Percentiles rank a stretch among this genome's conserved stretches.
These are phyloP conservation scores for Tuber indicum DNA, from an alignment of 495 filamentous ascomycete genomes.

Conservation along the genomic window DNA sequence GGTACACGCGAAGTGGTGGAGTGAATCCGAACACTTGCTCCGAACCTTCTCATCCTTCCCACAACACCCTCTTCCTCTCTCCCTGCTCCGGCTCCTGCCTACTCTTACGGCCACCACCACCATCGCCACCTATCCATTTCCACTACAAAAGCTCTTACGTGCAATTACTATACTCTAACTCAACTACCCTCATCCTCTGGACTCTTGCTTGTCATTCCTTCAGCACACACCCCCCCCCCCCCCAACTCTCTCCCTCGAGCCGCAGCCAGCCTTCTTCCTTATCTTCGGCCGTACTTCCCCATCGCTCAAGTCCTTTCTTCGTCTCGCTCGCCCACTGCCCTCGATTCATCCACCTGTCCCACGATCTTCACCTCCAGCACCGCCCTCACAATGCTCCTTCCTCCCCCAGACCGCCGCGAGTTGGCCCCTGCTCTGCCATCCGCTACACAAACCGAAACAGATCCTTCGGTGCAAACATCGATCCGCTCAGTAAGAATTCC, in stretches of 20 bases:
- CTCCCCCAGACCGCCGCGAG: slow-evolving; percentile 36
- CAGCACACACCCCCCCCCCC: slow-evolving; percentile 18
- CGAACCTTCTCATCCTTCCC: background rate
- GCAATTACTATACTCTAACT: slow-evolving; percentile 4
- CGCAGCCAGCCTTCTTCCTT: slow-evolving; percentile 33
- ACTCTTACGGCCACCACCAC: background rate
- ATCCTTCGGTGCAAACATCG: slow-evolving; percentile 25
- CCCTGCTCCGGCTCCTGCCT: background rate
- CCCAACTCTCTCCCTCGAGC: slow-evolving; percentile 9
- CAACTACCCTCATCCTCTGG: slow-evolving; percentile 11
- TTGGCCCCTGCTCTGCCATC: slow-evolving; percentile 29
- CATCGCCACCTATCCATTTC: background rate
- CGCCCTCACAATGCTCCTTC: slow-evolving; percentile 33
- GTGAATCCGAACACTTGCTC: background rate
- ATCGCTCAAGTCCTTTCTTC: slow-evolving; percentile 23
- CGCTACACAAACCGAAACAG: slow-evolving; percentile 36
- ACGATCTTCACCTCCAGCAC: slow-evolving; percentile 26
- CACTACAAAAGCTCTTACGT: background rate
- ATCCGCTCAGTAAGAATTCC: slow-evolving; percentile 34
- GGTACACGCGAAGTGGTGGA: slow-evolving; percentile 3
- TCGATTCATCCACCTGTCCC: slow-evolving; percentile 23
- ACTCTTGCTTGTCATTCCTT: slow-evolving; percentile 25
- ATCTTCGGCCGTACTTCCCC: slow-evolving; percentile 27
- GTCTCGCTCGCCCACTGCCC: slow-evolving; percentile 24
- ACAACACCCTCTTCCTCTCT: background rate